A percentile compares a stretch with the other conserved stretches of the same genome.
phyloP scores from a whole-genome alignment of 192 early-diverging fungal genomes.

The Coemansia sp. region DNA sequence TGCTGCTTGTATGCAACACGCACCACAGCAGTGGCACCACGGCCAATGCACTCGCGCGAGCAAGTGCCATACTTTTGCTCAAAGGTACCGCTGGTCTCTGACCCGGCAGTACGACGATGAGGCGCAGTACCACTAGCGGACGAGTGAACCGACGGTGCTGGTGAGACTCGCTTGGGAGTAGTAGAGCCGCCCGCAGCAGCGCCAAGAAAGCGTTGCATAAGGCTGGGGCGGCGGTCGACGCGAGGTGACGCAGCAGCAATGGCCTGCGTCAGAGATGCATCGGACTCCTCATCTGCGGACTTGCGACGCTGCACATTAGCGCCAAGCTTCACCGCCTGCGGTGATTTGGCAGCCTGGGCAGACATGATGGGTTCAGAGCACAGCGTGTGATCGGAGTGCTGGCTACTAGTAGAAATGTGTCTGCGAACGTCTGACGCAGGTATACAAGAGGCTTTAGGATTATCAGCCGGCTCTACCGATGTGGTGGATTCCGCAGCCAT shows the following conservation, averaged over 20 bases:
- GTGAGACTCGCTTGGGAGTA: conserved; percentile 23
- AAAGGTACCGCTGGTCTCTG: conserved; percentile 32
- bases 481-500: conserved; percentile 8
- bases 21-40: conserved; percentile 91
- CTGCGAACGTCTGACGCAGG: conserved; percentile 25
- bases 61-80: conserved; percentile 82
- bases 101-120: conserved; percentile 31
- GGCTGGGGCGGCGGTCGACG: conserved; percentile 48
- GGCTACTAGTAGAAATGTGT: conserved; percentile 47
- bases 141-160: conserved; percentile 34
- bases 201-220: conserved; percentile 54
- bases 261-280: conserved; percentile 35
- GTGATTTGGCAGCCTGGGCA: conserved; percentile 14
- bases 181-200: conserved; percentile 9
- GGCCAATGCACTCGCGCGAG: conserved; percentile 74
- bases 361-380: conserved; percentile 37
- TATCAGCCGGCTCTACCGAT: neutral
- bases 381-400: conserved; percentile 47
- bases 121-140: conserved; percentile 17
- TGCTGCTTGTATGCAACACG: conserved; percentile 78
- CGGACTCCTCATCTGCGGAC: conserved; percentile 15
- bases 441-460: neutral
- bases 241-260: conserved; percentile 38
- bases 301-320: conserved; percentile 1
- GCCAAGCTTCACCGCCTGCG: conserved; percentile 15